A percentile compares a stretch with the other conserved stretches of the same genome.
Conservation (phyloP, 106 monocot genomes). For the Dioscorea zingiberensis region DNA sequence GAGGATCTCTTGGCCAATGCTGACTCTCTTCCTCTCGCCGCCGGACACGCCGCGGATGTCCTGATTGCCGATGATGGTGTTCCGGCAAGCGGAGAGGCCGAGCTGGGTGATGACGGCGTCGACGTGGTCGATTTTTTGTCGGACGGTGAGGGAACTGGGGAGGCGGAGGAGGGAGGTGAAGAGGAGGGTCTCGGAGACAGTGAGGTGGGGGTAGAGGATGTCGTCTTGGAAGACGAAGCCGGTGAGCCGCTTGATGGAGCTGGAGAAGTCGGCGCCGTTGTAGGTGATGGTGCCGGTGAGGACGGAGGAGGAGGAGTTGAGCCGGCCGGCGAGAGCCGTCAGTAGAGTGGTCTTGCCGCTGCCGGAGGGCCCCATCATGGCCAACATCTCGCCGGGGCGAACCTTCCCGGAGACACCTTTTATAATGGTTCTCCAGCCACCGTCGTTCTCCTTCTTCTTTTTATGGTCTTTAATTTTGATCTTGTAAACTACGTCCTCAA, state of each 20-base stretch:
- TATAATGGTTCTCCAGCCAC: conserved; percentile 36
- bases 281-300: conserved; percentile 56
- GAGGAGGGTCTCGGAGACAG: conserved; percentile 47
- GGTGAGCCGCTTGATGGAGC: conserved; percentile 26
- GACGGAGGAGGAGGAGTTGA: background rate
- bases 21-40: conserved; percentile 48
- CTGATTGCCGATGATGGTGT: conserved; percentile 34
- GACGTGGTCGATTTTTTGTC: conserved; percentile 28
- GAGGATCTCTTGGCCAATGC: conserved; percentile 61
- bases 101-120: conserved; percentile 29
- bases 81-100: conserved; percentile 16
- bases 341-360: conserved; percentile 80
- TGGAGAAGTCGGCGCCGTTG: conserved; percentile 42
- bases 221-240: conserved; percentile 72
- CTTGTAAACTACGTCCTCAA: conserved; percentile 23
- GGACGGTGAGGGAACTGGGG: conserved; percentile 17
- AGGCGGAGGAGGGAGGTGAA: conserved; percentile 53
- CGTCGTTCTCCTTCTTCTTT: background rate
- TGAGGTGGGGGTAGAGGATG: conserved; percentile 61
- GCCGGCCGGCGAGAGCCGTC: conserved; percentile 46
- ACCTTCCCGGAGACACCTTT: conserved; percentile 49
- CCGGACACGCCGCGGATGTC: conserved; percentile 43
- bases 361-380: conserved; percentile 69
- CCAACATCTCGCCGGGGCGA: conserved; percentile 58
- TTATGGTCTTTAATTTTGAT: background rate